A percentile compares a stretch with the other conserved stretches of the same genome.
These are phyloP conservation scores for Zygosaccharomyces bailii DNA, from an alignment of 805 yeast genomes.

Conservation along the genomic window DNA sequence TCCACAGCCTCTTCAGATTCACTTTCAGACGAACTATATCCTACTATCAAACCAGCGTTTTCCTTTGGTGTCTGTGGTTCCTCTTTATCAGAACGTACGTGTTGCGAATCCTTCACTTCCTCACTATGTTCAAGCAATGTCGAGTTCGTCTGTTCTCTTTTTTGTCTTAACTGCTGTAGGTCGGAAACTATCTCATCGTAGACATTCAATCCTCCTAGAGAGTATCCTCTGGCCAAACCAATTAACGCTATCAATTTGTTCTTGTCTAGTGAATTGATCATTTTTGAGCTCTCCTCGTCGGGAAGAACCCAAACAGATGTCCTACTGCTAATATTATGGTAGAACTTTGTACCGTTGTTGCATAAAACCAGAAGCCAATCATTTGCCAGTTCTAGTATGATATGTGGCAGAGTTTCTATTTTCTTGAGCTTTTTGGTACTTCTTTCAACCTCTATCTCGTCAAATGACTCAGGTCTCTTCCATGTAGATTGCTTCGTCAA, in stretches of 20 bases:
- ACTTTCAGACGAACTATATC: slow-evolving; percentile 24
- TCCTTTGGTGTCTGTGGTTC: not conserved
- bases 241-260: slow-evolving; percentile 26
- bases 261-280: slow-evolving; percentile 31
- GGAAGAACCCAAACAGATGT: slow-evolving; percentile 39
- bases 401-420: slow-evolving; percentile 14
- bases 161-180: slow-evolving; percentile 10
- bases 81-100: no score
- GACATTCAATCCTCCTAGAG: slow-evolving; percentile 13
- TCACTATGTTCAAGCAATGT: slow-evolving; percentile 9
- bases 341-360: slow-evolving; percentile 43
- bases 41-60: slow-evolving; percentile 15
- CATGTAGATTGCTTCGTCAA: slow-evolving; percentile 40
- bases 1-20: slow-evolving; percentile 4
- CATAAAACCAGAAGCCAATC: slow-evolving; percentile 45
- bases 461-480: slow-evolving; percentile 32
- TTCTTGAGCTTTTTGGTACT: slow-evolving; percentile 10
- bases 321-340: slow-evolving; percentile 32
- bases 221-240: slow-evolving; percentile 27
- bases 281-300: slow-evolving; percentile 28
- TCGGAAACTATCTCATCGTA: slow-evolving; percentile 22
- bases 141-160: slow-evolving; percentile 9
- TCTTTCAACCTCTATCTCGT: slow-evolving; percentile 7
- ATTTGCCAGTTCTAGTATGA: slow-evolving; percentile 22
- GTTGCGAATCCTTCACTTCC: slow-evolving; percentile 13